Evolutionary conservation across 352 stramenopile species (phyloP).

Genomic region (Pythium aphanidermatum): DNA sequence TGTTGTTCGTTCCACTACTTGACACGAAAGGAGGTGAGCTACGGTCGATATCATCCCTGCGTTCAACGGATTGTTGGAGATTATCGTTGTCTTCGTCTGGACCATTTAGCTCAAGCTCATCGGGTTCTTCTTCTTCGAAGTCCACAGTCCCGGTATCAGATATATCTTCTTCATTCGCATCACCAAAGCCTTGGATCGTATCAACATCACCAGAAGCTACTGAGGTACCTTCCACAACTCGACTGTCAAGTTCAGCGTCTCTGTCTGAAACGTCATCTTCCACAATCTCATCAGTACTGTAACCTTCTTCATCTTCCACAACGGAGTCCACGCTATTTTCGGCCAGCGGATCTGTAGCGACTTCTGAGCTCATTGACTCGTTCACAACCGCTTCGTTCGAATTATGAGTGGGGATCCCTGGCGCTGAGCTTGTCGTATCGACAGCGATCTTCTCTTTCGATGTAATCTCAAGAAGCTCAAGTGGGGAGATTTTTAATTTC

Average conservation of each 20-base stretch:
- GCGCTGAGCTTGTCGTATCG: too few relatives aligned
- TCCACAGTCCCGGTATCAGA: slow-evolving; percentile 17
- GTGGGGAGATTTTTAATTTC: too few relatives aligned
- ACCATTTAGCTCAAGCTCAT: neutral
- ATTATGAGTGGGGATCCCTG: too few relatives aligned
- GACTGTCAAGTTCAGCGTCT: neutral
- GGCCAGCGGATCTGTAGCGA: neutral
- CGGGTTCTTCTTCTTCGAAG: slow-evolving; percentile 10
- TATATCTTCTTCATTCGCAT: neutral
- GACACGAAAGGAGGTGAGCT: too few relatives aligned
- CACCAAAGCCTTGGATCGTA: neutral
- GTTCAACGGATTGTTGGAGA: too few relatives aligned
- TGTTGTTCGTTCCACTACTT: neutral
- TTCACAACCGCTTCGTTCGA: too few relatives aligned
- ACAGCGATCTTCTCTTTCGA: too few relatives aligned
- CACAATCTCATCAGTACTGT: slow-evolving; percentile 4
- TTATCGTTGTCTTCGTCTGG: too few relatives aligned
- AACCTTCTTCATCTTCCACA: slow-evolving; percentile 5
- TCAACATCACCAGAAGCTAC: neutral
- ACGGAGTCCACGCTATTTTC: neutral
- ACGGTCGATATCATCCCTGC: too few relatives aligned
- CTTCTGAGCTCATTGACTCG: too few relatives aligned
- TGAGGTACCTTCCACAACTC: neutral
- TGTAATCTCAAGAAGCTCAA: too few relatives aligned
- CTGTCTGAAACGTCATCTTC: neutral